These are phyloP conservation scores for Crithidia bombi DNA, from an alignment of 208 protist genomes.

Conservation along the genomic window DNA sequence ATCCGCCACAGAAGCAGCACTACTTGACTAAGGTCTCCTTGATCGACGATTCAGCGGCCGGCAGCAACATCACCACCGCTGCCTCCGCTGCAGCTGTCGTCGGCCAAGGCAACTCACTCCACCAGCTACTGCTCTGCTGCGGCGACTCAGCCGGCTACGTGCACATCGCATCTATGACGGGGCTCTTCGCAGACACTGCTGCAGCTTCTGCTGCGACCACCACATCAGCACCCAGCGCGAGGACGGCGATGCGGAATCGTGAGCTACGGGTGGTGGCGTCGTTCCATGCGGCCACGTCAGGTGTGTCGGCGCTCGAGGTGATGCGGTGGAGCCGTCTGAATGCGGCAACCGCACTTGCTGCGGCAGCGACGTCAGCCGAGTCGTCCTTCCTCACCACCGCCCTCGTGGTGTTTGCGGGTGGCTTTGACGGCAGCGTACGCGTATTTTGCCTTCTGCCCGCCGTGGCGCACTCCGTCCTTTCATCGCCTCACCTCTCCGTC, in stretches of 20 bases:
- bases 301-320: conserved; percentile 23
- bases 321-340: not conserved
- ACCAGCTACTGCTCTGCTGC: conserved; percentile 18
- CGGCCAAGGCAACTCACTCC: not conserved
- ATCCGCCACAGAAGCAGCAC: conserved; percentile 8
- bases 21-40: conserved; percentile 30
- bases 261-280: conserved; percentile 24
- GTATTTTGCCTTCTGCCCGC: conserved; percentile 45
- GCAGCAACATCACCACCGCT: not conserved
- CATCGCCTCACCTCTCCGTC: not conserved
- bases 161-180: conserved; percentile 18
- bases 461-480: not conserved
- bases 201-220: not conserved
- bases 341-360: not conserved
- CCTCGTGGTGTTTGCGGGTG: conserved; percentile 47
- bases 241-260: not conserved
- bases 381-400: not conserved
- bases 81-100: not conserved
- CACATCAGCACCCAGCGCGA: not conserved
- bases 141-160: conserved; percentile 35
- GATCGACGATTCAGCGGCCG: not conserved
- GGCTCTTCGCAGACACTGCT: conserved; percentile 15
- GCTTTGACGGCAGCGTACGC: conserved; percentile 68
- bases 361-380: not conserved
- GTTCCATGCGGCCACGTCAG: conserved; percentile 29